phyloP scores from a whole-genome alignment of 75 land plant species.

The Pinus tabuliformis region DNA sequence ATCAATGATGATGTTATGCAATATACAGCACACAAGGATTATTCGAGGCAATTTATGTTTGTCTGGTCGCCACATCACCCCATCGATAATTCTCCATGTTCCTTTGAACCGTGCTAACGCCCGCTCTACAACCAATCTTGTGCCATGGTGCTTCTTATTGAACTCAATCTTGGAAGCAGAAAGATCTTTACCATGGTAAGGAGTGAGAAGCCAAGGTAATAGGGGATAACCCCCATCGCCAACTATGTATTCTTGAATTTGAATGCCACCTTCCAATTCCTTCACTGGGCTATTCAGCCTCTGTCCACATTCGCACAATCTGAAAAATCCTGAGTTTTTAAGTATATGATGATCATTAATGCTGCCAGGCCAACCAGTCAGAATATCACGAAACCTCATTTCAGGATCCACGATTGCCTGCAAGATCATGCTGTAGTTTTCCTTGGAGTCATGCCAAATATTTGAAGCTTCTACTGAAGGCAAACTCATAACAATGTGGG shows the following conservation, averaged over 20 bases:
- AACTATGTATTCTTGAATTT: conserved; percentile 70
- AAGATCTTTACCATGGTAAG: conserved; percentile 42
- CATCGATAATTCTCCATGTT: conserved; percentile 80
- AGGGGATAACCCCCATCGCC: conserved; percentile 77
- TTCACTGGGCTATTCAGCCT: conserved; percentile 61
- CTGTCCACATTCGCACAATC: conserved; percentile 57
- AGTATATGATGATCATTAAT: conserved; percentile 60
- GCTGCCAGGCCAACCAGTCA: conserved; percentile 92
- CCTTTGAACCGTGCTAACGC: conserved; percentile 77
- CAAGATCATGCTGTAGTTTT: conserved; percentile 88
- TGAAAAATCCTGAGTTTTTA: conserved; percentile 64
- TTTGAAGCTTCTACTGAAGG: conserved; percentile 83
- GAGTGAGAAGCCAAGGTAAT: conserved; percentile 87
- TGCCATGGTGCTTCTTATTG: conserved; percentile 42
- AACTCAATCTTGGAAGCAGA: conserved; percentile 24
- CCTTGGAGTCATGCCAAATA: conserved; percentile 80
- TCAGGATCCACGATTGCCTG: conserved; percentile 78
- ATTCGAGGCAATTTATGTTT: conserved; percentile 80
- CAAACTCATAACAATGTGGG: conserved; percentile 85
- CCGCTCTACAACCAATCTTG: conserved; percentile 38
- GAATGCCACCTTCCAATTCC: conserved; percentile 24
- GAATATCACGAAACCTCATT: conserved; percentile 81
- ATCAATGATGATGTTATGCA: conserved; percentile 89
- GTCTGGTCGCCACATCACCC: conserved; percentile 92
- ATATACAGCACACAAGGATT: conserved; percentile 78